Evolutionary conservation across 495 filamentous ascomycete species (phyloP), one percentile per base, ranked within the genome.

Genomic region (Alectoria sarmentosa): DNA sequence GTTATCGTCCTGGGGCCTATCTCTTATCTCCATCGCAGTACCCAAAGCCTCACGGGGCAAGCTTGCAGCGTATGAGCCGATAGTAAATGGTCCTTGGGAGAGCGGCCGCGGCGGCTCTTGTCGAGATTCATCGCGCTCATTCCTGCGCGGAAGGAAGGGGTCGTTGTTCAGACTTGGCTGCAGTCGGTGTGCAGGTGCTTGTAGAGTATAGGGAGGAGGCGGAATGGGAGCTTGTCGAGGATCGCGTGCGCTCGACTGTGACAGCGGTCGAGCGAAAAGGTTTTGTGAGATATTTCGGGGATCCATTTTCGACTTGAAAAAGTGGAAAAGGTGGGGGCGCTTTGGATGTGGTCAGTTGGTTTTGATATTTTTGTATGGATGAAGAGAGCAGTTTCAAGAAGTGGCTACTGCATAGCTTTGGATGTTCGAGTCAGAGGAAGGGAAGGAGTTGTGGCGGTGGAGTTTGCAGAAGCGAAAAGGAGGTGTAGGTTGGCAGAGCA

Each of bases 201-300:
- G 64, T 32, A 65, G 42, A 58, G 66, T 57, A 42, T 64, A 65
- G 36, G 65, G 68, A 57, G 66, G 66, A 23, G 67, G 66, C 38
- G 68, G 68, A 48, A 65, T 61, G 26, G 67, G 61, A 44, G 69
- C 67, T 46, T 65, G 61, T 52, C 63, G 65, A 17, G 64, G 41
- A 55, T 70, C 61, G 28, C 58, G 65, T 14, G 57, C 17, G 26
- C 52, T 62, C 30, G 62, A 59, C 41, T 65, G 68, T 4, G 70
- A 66, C 0, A 59, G 68, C 3, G 68, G 66, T 46, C 61, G 64
- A 37, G 66, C 4, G 38, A 67, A 65, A 23, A 61, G 38, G 32
- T 61, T 54, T 21, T 62, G 67, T n/a, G 42, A 30, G 46, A 44
- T 58, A 28, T 23, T 64, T 46, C 62, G 63, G 55, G 32, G 38